A percentile compares a stretch with the other conserved stretches of the same genome.
Evolutionary conservation across 2,329 filamentous ascomycete species (phyloP).

Genomic region (Epichloe gansuensis): DNA sequence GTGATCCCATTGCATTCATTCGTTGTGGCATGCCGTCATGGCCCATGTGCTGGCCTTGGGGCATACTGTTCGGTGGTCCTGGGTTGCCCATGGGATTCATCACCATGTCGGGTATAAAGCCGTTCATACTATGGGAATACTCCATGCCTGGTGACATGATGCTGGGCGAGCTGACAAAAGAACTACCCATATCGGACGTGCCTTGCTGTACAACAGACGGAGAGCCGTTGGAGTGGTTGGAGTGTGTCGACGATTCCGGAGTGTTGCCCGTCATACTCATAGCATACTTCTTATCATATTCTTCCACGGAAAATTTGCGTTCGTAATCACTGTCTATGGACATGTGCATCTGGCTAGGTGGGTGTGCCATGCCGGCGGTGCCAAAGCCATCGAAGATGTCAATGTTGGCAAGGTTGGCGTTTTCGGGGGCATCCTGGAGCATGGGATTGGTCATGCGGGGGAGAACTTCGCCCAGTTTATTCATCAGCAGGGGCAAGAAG

Average conservation of each 20-base stretch:
- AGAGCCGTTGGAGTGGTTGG: conserved; percentile 18
- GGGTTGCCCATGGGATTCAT: conserved; percentile 33
- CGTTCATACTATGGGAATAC: conserved; percentile 30
- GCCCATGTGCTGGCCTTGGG: conserved; percentile 17
- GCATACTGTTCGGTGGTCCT: conserved; percentile 11
- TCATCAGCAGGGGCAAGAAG: conserved; percentile 63
- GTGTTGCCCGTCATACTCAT: conserved; percentile 22
- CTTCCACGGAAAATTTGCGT: conserved; percentile 30
- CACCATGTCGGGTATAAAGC: conserved; percentile 41
- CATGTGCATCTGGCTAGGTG: conserved; percentile 28
- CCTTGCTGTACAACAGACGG: conserved; percentile 16
- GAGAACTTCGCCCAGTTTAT: conserved; percentile 64
- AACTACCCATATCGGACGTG: conserved; percentile 28
- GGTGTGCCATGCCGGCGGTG: conserved; percentile 46
- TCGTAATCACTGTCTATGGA: conserved; percentile 36
- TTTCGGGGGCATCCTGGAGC: conserved; percentile 46
- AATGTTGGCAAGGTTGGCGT: conserved; percentile 35
- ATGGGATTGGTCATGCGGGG: conserved; percentile 49
- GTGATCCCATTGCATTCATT: conserved; percentile 12
- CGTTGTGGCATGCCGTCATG: conserved; percentile 17
- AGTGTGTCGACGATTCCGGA: conserved; percentile 20
- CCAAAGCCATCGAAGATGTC: conserved; percentile 57
- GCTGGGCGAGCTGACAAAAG: conserved; percentile 39
- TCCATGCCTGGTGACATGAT: conserved; percentile 42
- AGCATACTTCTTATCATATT: conserved; percentile 27